Conservation (phyloP, 441 rosid species). For the Syzygium malaccense region DNA sequence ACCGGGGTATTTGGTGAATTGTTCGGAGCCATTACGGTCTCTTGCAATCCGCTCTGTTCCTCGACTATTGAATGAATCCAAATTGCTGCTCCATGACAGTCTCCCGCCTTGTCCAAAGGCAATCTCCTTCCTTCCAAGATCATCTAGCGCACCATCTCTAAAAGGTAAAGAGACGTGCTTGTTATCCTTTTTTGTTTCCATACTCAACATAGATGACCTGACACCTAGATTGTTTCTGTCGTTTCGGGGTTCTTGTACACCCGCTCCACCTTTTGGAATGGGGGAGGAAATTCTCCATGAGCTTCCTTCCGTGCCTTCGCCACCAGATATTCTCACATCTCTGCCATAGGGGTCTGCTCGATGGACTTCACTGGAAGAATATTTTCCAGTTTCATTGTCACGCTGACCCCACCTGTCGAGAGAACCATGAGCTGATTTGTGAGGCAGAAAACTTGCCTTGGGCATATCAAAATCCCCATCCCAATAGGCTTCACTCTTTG, state of each 20-base stretch:
- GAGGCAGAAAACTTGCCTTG: constrained; percentile 49
- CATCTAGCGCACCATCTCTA: constrained; percentile 40
- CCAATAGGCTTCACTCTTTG: constrained; percentile 60
- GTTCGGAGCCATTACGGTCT: constrained; percentile 42
- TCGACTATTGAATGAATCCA: constrained; percentile 36
- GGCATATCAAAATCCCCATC: constrained; percentile 74
- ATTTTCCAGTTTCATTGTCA: constrained; percentile 54
- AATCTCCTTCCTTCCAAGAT: constrained; percentile 48
- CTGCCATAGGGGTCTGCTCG: constrained; percentile 34
- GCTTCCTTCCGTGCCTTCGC: constrained; percentile 59
- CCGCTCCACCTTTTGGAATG: constrained; percentile 32
- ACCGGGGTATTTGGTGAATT: constrained; percentile 37
- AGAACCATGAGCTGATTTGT: constrained; percentile 41
- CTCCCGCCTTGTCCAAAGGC: constrained; percentile 54
- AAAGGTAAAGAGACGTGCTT: constrained; percentile 31
- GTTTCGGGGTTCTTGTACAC: constrained; percentile 31
- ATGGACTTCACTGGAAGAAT: constrained; percentile 52
- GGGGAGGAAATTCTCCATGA: constrained; percentile 62
- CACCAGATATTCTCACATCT: constrained; percentile 35
- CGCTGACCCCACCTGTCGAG: constrained; percentile 54
- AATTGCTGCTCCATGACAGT: constrained; percentile 48
- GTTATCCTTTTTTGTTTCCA: constrained; percentile 46
- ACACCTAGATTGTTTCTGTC: constrained; percentile 32
- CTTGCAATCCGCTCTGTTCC: constrained; percentile 32
- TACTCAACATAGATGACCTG: constrained; percentile 35